Evolutionary conservation across 2,329 filamentous ascomycete species (phyloP), one percentile per base, ranked within the genome.

Genomic region (Calonectria multiphialidica): DNA sequence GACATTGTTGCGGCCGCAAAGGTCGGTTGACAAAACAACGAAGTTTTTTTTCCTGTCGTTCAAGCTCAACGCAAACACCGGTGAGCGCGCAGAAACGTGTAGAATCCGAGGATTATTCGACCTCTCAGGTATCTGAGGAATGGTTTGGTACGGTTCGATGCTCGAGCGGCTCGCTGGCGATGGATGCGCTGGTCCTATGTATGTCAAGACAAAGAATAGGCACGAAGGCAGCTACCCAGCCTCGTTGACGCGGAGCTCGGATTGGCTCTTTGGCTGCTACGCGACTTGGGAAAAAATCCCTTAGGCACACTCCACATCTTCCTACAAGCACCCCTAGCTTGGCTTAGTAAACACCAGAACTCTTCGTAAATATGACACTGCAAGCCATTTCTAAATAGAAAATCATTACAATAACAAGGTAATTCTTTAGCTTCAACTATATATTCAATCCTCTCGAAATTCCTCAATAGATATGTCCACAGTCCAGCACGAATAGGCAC

Each of bases 1-100:
- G 93, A 89, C 94, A 96, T 86, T 79, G 64, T 62, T 67, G 76
- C 62, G 64, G 57, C 16, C 50, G 65, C 23, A 59, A 66, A 68
- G 57, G 33, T 42, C 21, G 44, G 21, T 25, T 59, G 53, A 16
- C 35, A 59, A 59, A 40, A 57, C 53, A 59, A 59, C 53, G 35
- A 59, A 59, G 65, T 42, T 61, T 64, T 61, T 68, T 68, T 47
- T 53, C 63, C 42, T 23, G 25, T 59, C 70, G 44, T 33, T 61
- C 40, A n/a, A 49, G 57, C 40, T 57, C 64, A 25, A 61, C 47
- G 47, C 49, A 59, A 25, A 33, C 15, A 40, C 40, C 53, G 37
- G 40, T 18, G 8, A 21, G 40, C 23, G 33, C 30, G 30, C 30
- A 33, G 40, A 23, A 33, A 62, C 40, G 30, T 28, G 40, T 10